phyloP scores from a whole-genome alignment of 331 rosid species.

The Quercus phellos region DNA sequence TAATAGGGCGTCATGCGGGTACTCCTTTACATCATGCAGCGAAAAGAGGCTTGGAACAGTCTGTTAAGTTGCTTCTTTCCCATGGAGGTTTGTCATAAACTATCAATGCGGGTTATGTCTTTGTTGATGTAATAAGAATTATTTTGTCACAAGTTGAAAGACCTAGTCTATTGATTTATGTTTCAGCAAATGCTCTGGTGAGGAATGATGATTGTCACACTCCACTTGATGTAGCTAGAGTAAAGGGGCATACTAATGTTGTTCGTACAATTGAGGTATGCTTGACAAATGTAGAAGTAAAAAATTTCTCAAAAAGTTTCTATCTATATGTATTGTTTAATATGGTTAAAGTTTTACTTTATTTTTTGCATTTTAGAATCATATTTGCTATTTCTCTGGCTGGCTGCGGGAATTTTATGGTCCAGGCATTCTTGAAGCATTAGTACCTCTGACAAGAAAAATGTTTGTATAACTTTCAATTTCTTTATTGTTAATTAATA shows the following conservation, averaged over 20 bases:
- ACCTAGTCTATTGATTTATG: background rate
- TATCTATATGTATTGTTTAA: background rate
- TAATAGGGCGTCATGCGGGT: constrained; percentile 18
- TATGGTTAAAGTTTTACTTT: background rate
- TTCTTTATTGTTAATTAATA: background rate
- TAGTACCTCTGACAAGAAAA: constrained; percentile 2
- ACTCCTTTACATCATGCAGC: constrained; percentile 29
- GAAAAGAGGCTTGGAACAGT: background rate
- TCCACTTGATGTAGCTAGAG: constrained; percentile 16
- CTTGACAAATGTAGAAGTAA: background rate
- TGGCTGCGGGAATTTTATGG: constrained; percentile 20
- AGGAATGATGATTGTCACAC: constrained; percentile 22
- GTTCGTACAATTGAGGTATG: constrained; percentile 19
- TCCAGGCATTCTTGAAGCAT: constrained; percentile 15
- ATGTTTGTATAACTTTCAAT: background rate
- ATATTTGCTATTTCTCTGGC: constrained; percentile 23
- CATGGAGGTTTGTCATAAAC: constrained; percentile 11
- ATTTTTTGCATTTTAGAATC: constrained; percentile 12
- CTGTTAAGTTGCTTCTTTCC: constrained; percentile 17
- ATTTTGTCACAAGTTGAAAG: background rate
- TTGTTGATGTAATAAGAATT: background rate
- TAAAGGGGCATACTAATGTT: background rate
- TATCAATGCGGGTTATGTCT: background rate
- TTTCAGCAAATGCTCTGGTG: constrained; percentile 18
- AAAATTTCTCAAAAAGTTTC: background rate